Conservation (phyloP, 805 yeast genomes). For the Candida michaelii region DNA sequence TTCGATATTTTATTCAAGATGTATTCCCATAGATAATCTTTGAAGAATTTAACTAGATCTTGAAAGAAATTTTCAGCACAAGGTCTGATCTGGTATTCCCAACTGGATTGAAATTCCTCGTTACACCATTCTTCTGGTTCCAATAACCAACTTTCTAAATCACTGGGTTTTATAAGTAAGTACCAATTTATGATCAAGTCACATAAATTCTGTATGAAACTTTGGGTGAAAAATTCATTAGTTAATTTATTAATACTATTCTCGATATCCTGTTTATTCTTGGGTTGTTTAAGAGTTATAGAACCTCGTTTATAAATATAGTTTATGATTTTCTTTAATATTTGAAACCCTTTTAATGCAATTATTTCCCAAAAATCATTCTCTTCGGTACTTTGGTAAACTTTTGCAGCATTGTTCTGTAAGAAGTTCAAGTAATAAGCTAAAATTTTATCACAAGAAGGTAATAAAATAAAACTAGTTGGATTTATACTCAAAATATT, state of each 20-base stretch:
- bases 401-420: slow-evolving; percentile 60
- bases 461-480: slow-evolving; percentile 67
- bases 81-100: slow-evolving; percentile 82
- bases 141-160: slow-evolving; percentile 74
- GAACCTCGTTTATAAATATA: slow-evolving; percentile 68
- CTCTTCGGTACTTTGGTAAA: slow-evolving; percentile 60
- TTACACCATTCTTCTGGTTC: slow-evolving; percentile 95
- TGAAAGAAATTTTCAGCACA: slow-evolving; percentile 86
- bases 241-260: slow-evolving; percentile 54
- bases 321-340: slow-evolving; percentile 63
- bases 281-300: slow-evolving; percentile 59
- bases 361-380: slow-evolving; percentile 73
- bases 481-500: slow-evolving; percentile 61
- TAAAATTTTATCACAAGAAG: slow-evolving; percentile 61
- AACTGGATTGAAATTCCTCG: slow-evolving; percentile 72
- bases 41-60: slow-evolving; percentile 66
- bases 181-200: slow-evolving; percentile 72
- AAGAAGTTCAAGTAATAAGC: slow-evolving; percentile 59
- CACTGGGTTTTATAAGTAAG: slow-evolving; percentile 69
- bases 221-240: slow-evolving; percentile 56
- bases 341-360: slow-evolving; percentile 62
- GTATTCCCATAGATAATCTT: slow-evolving; percentile 51
- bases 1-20: slow-evolving; percentile 59
- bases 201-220: slow-evolving; percentile 55
- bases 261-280: slow-evolving; percentile 63